phyloP scores from a whole-genome alignment of 768 basidiomycete species.

The Russula griseocarnosa region DNA sequence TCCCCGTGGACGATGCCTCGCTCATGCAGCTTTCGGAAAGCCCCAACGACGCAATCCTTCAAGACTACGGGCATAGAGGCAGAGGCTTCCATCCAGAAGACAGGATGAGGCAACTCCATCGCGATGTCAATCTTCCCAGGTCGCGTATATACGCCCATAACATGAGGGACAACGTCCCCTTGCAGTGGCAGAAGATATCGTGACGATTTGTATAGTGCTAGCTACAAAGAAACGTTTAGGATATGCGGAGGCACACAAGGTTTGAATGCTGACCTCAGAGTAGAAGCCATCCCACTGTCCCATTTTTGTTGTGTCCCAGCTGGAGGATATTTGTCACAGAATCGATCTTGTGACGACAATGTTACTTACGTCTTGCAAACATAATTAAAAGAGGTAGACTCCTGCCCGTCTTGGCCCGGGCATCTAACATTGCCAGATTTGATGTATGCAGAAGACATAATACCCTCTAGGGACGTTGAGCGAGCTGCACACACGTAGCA shows the following conservation, averaged over 20 bases:
- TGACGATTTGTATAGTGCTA: slow-evolving; percentile 48
- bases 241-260: not conserved
- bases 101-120: slow-evolving; percentile 53
- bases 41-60: slow-evolving; percentile 50
- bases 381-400: slow-evolving; percentile 13
- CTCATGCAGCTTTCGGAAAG: slow-evolving; percentile 44
- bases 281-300: slow-evolving; percentile 41
- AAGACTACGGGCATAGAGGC: slow-evolving; percentile 51
- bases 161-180: slow-evolving; percentile 48
- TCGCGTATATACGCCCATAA: slow-evolving; percentile 48
- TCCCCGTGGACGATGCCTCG: slow-evolving; percentile 36
- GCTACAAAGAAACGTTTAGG: slow-evolving; percentile 36
- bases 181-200: slow-evolving; percentile 49
- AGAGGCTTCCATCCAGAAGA: slow-evolving; percentile 61
- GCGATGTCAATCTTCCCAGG: slow-evolving; percentile 41
- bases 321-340: slow-evolving; percentile 19
- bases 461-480: slow-evolving; percentile 16
- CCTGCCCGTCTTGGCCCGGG: slow-evolving; percentile 3
- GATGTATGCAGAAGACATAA: slow-evolving; percentile 25
- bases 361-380: slow-evolving; percentile 23
- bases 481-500: not conserved
- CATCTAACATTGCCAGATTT: slow-evolving; percentile 16
- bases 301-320: slow-evolving; percentile 36
- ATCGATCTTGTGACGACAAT: not conserved
- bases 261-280: slow-evolving; percentile 36